phyloP scores from a whole-genome alignment of 768 basidiomycete species.

The Hygrophorus pudorinus region DNA sequence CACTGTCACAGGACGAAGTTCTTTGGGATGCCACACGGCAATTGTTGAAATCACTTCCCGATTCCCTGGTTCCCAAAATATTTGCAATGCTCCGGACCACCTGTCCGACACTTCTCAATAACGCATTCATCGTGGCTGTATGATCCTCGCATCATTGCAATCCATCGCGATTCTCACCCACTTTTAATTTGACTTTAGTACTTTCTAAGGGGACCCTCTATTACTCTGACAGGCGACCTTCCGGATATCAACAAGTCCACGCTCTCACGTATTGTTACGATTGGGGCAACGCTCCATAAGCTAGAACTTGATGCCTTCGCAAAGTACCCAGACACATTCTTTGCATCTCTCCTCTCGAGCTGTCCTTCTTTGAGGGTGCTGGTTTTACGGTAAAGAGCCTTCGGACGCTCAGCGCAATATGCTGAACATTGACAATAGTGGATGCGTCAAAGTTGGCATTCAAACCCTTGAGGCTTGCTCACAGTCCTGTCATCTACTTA shows the following conservation, averaged over 20 bases:
- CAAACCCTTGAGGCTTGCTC: conserved; percentile 36
- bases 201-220: conserved; percentile 44
- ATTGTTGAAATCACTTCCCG: conserved; percentile 41
- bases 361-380: conserved; percentile 37
- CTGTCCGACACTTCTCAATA: conserved; percentile 42
- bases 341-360: conserved; percentile 38
- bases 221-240: conserved; percentile 37
- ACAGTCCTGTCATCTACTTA: conserved; percentile 32
- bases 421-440: conserved; percentile 26
- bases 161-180: not conserved
- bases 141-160: conserved; percentile 7
- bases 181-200: conserved; percentile 25
- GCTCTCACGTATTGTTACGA: conserved; percentile 30
- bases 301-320: conserved; percentile 43
- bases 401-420: not conserved
- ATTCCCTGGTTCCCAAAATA: conserved; percentile 36
- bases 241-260: conserved; percentile 45
- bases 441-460: conserved; percentile 46
- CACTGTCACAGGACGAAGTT: conserved; percentile 26
- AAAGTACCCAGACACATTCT: conserved; percentile 39
- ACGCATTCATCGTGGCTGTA: conserved; percentile 49
- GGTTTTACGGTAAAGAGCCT: conserved; percentile 38
- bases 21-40: conserved; percentile 30
- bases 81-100: conserved; percentile 39
- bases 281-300: conserved; percentile 29